Conservation (phyloP, 2,329 filamentous ascomycete genomes). For the Nigrograna mackinnonii region DNA sequence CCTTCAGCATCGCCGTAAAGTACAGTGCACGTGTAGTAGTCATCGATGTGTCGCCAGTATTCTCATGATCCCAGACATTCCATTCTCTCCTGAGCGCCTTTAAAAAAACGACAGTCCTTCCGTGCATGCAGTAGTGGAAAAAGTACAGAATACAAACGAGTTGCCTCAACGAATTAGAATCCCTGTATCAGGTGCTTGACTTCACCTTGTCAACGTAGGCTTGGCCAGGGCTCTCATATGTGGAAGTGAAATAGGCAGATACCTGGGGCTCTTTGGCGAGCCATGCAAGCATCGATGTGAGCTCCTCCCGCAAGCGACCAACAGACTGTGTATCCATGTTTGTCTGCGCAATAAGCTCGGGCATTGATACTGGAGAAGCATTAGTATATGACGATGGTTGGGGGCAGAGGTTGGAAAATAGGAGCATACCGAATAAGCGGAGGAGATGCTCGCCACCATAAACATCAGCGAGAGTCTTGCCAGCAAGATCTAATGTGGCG, state of each 20-base stretch:
- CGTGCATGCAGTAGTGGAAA: no score
- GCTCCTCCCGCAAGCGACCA: constrained; percentile 83
- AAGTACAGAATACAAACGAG: no score
- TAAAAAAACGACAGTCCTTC: no score
- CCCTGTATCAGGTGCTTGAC: constrained; percentile 38
- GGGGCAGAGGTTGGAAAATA: neutral
- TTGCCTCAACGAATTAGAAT: no score
- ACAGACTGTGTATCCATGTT: constrained; percentile 97
- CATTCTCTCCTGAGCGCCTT: no score
- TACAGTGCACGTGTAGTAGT: no score
- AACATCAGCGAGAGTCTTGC: constrained; percentile 75
- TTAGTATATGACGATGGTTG: neutral
- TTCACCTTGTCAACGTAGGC: constrained; percentile 73
- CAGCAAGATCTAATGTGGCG: constrained; percentile 64
- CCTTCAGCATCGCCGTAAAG: no score
- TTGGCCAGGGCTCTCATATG: constrained; percentile 73
- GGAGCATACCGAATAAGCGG: constrained; percentile 77
- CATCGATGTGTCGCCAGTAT: no score
- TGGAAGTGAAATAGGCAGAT: constrained; percentile 73
- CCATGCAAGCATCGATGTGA: constrained; percentile 85
- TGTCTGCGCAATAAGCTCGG: constrained; percentile 92
- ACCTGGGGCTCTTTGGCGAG: constrained; percentile 70
- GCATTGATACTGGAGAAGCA: constrained; percentile 70
- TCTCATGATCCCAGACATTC: no score
- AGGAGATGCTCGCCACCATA: constrained; percentile 94